phyloP scores from a whole-genome alignment of 2,329 filamentous ascomycete genomes.

The Arachnomyces sp. region DNA sequence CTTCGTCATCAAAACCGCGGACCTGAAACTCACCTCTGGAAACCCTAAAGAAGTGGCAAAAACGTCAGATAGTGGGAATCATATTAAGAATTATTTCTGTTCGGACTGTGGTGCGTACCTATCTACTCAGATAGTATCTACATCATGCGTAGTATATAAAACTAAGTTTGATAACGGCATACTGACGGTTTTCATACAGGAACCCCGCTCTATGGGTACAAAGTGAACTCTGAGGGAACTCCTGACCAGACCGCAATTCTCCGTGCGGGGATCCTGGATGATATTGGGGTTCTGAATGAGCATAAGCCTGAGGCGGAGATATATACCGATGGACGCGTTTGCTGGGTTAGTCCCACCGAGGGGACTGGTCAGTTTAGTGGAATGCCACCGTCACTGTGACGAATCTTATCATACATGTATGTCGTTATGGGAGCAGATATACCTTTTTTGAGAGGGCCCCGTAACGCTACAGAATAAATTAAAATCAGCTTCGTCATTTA shows the following conservation, averaged over 20 bases:
- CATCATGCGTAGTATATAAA: too few species aligned
- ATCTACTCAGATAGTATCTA: too few species aligned
- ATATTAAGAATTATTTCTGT: conserved; percentile 30
- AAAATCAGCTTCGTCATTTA: too few species aligned
- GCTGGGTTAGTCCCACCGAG: conserved; percentile 19
- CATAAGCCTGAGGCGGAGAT: conserved; percentile 24
- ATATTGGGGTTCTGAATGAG: conserved; percentile 19
- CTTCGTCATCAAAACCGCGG: conserved; percentile 21
- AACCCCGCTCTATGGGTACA: conserved; percentile 20
- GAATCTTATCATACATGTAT: too few species aligned
- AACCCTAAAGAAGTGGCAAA: conserved; percentile 28
- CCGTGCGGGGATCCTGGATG: conserved; percentile 30
- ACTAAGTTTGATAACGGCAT: neutral
- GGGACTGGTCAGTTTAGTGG: conserved; percentile 19
- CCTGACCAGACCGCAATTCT: conserved; percentile 19
- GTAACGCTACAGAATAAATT: too few species aligned
- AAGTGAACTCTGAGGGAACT: conserved; percentile 15
- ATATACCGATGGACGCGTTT: conserved; percentile 18
- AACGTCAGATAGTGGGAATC: conserved; percentile 27
- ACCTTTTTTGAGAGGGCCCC: too few species aligned
- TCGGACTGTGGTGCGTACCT: conserved; percentile 28
- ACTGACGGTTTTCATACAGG: neutral
- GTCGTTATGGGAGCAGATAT: too few species aligned
- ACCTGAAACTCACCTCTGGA: conserved; percentile 24
- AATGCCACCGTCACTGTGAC: conserved; percentile 13